A percentile compares a stretch with the other conserved stretches of the same genome.
phyloP scores from a whole-genome alignment of 2,329 filamentous ascomycete species.

The Epicoccum sorghinum region DNA sequence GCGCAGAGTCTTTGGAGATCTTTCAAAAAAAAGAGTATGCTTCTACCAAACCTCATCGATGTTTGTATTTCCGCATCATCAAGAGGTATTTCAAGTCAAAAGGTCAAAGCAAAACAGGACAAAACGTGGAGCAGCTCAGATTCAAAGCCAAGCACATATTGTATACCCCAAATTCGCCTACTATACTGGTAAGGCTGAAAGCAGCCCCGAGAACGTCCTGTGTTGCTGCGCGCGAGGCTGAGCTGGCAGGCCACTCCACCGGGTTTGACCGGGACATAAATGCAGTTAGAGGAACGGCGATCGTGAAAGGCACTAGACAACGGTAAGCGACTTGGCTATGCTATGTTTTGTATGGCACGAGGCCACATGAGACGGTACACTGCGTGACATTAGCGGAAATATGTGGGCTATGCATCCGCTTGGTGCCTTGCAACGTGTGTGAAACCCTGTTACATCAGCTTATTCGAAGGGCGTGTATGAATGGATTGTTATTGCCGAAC shows the following conservation, averaged over 20 bases:
- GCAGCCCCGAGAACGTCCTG: not conserved
- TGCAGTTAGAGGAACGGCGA: slow-evolving; percentile 6
- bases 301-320: slow-evolving; percentile 14
- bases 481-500: not conserved
- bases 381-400: not conserved
- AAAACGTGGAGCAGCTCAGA: not conserved
- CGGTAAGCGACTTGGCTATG: slow-evolving; percentile 13
- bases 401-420: not conserved
- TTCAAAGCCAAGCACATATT: not conserved
- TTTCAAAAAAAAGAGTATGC: not conserved
- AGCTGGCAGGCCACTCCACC: slow-evolving; percentile 18
- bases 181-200: not conserved
- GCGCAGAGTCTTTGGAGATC: not conserved
- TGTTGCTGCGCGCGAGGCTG: slow-evolving; percentile 22
- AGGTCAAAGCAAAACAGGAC: not conserved
- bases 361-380: not conserved
- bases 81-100: not conserved
- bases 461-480: too few relatives aligned
- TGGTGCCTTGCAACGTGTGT: not conserved
- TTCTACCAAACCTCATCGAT: not conserved
- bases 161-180: slow-evolving; percentile 1
- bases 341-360: not conserved
- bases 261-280: slow-evolving; percentile 14
- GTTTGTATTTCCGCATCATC: not conserved
- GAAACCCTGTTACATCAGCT: too few relatives aligned